These are phyloP conservation scores for barrel medic (Medicago truncatula) DNA, from an alignment of 306 rosid species.

Conservation along the genomic window MtrunA17r5.0-ANR NC_053045.1:10780001-10780500, in stretches of 20 bases:
- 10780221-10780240: conserved; percentile 17
- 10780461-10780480: conserved; percentile 20
- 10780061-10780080: neutral
- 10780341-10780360: conserved; percentile 70
- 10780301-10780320: conserved; percentile 86
- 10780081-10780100: neutral
- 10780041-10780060: neutral
- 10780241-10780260: conserved; percentile 29
- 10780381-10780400: conserved; percentile 58
- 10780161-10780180: conserved; percentile 21
- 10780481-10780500: conserved; percentile 8
- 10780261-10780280: conserved; percentile 43
- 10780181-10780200: conserved; percentile 29
- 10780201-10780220: neutral
- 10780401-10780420: conserved; percentile 64
- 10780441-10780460: conserved; percentile 91
- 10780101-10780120: conserved; percentile 22
- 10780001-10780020: neutral
- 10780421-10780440: conserved; percentile 58
- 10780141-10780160: conserved; percentile 22
- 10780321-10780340: conserved; percentile 94
- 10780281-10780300: conserved; percentile 74
- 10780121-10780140: conserved; percentile 25
- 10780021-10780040: conserved; percentile 18
- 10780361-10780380: conserved; percentile 70